Percentiles rank a stretch among this genome's conserved stretches.
Conservation (phyloP, 768 basidiomycete genomes). For the Russula earlei region DNA sequence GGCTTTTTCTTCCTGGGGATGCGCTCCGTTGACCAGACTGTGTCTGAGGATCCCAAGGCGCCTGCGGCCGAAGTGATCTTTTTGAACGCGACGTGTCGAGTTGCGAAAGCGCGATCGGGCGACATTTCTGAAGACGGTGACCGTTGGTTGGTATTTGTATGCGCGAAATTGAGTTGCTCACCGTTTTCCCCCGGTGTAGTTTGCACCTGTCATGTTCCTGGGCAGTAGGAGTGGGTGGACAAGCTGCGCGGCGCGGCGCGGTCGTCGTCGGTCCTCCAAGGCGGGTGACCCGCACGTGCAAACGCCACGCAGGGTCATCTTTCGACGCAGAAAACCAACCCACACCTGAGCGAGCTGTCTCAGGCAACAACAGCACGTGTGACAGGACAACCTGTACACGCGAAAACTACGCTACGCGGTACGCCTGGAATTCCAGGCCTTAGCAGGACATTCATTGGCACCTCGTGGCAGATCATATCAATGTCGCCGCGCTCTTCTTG, state of each 20-base stretch:
- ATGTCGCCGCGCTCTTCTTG: too few relatives aligned
- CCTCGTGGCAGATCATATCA: too few relatives aligned
- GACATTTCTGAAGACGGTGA: constrained; percentile 8
- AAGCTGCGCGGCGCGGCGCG: background rate
- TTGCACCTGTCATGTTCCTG: constrained; percentile 15
- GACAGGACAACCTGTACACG: too few relatives aligned
- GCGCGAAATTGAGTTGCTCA: background rate
- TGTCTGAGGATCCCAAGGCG: constrained; percentile 16
- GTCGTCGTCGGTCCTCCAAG: too few relatives aligned
- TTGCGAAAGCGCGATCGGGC: constrained; percentile 18
- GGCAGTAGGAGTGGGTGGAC: background rate
- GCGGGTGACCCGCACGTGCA: too few relatives aligned
- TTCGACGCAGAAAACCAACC: too few relatives aligned
- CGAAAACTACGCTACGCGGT: too few relatives aligned
- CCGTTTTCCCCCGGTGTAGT: constrained; percentile 19
- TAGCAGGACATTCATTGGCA: too few relatives aligned
- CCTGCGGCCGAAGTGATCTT: constrained; percentile 18
- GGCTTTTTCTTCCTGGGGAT: background rate
- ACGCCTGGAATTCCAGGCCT: too few relatives aligned
- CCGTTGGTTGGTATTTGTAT: background rate
- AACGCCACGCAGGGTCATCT: too few relatives aligned
- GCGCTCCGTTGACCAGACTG: background rate
- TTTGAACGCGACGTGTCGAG: constrained; percentile 14
- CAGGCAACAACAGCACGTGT: too few relatives aligned
- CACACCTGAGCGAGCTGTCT: too few relatives aligned